Conservation (phyloP, 2,329 filamentous ascomycete species). For the Trichocomaceae sp. region DNA sequence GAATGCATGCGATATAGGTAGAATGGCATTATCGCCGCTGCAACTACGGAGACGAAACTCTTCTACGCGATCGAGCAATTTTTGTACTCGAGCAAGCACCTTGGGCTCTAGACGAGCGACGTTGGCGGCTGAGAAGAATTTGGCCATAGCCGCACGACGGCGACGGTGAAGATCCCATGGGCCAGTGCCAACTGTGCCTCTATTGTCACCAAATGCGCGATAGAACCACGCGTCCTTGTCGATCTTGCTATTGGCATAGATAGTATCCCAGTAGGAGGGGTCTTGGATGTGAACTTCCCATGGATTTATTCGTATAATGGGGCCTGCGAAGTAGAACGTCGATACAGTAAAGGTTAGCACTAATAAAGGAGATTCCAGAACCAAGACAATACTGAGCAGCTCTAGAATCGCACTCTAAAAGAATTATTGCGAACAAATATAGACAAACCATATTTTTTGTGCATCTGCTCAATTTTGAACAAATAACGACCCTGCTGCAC, state of each 20-base stretch:
- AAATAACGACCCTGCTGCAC: conserved; percentile 22
- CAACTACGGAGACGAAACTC: background rate
- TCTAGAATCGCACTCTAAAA: no score
- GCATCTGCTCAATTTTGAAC: conserved; percentile 20
- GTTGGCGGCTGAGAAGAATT: conserved; percentile 40
- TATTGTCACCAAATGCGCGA: conserved; percentile 13
- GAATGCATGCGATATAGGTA: conserved; percentile 12
- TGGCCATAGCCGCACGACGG: conserved; percentile 36
- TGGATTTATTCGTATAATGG: conserved; percentile 33
- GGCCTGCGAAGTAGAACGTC: conserved; percentile 20
- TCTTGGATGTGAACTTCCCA: conserved; percentile 34
- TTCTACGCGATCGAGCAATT: conserved; percentile 14
- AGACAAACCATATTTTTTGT: no score
- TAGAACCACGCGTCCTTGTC: conserved; percentile 15
- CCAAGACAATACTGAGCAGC: no score
- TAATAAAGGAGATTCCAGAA: no score
- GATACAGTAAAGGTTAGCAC: no score
- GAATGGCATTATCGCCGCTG: background rate
- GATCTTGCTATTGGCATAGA: conserved; percentile 21
- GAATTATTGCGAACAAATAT: no score
- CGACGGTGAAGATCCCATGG: conserved; percentile 33
- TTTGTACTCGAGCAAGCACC: conserved; percentile 24
- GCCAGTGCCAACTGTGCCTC: conserved; percentile 13
- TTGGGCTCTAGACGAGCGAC: conserved; percentile 31
- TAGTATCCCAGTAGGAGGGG: conserved; percentile 27